Conservation (phyloP, 257 asterid genomes). For the Solanum sitiens region DNA sequence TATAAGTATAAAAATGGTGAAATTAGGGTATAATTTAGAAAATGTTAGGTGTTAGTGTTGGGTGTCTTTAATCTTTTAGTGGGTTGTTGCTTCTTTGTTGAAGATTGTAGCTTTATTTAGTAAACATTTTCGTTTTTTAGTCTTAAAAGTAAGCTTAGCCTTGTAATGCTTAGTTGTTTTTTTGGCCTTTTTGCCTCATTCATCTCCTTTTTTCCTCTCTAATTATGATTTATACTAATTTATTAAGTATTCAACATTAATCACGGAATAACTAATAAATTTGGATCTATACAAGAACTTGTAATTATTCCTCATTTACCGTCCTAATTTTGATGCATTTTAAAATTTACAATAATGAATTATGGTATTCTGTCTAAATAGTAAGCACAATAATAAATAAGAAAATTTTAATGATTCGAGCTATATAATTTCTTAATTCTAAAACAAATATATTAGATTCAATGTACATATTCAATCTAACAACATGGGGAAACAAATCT, state of each 20-base stretch:
- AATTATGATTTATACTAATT: background rate
- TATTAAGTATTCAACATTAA: background rate
- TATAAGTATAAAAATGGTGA: background rate
- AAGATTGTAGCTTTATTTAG: background rate
- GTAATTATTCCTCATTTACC: background rate
- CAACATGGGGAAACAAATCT: background rate
- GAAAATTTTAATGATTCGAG: background rate
- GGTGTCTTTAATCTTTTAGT: background rate
- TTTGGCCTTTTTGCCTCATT: background rate
- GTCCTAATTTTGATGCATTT: background rate
- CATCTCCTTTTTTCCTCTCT: background rate
- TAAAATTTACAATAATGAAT: too few species aligned
- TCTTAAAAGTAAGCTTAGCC: background rate
- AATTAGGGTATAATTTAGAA: background rate
- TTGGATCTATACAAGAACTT: background rate
- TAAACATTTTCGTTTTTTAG: background rate
- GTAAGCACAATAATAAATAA: too few species aligned
- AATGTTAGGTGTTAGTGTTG: background rate
- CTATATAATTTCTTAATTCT: too few species aligned
- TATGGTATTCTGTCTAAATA: background rate
- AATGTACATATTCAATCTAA: background rate
- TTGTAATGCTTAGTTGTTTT: slow-evolving; percentile 1
- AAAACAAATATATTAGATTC: background rate
- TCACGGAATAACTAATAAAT: background rate
- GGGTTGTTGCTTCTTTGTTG: background rate